Base-by-base conservation (phyloP, 495 filamentous ascomycete species). In the Talaromyces wortmannii region DNA sequence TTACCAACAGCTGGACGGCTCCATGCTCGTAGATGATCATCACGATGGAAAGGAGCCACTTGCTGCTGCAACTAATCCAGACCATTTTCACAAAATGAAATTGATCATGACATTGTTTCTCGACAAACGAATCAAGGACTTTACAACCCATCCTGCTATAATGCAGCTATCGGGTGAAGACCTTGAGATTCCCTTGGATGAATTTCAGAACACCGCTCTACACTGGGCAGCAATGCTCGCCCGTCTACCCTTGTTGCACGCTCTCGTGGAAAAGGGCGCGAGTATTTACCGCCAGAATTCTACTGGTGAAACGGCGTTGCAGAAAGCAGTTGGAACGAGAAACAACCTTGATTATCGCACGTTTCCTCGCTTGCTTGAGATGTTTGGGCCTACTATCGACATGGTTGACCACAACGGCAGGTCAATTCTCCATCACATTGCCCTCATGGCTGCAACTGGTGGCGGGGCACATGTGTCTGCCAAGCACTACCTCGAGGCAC, bases 181-280 rank as follows among this genome's bases (percentile, higher is more conserved):
- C 53, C 81, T 97, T 31, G 94, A 98, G 63, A 81, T 89, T 31
- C 92, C 95, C 7, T 84, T 98, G 53, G 94, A 98, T 63, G 74
- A 83, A 5, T 88, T 88, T 52, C 83, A 84, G 18, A 91, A 96
- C 66, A 96, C 88, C 53, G 89, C 94, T 18, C 76, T 98, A 31
- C 92, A 96, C 63, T 98, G 94, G 94, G 94, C 92, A n/a, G 91
- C 94, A 8, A 95, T 92, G 42, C 78, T 97, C 47, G 90, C 89
- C n/a, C 86, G 90, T 17, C 82, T 92, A 64, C 80, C 87, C 8
- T 76, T 97, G 6, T 69, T 96, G 40, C 80, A 88, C 52, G 83
- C 90, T 2, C 77, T 98, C 0, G 87, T 98, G 57, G 75, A 81
- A 6, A 85, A 83, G 45, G 94, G 94, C 4, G 90, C 91, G 0